Evolutionary conservation across 1,284 basidiomycete genomes (phyloP), one percentile per base, ranked within the genome.

Genomic region (Cryptococcus hybrid): DNA sequence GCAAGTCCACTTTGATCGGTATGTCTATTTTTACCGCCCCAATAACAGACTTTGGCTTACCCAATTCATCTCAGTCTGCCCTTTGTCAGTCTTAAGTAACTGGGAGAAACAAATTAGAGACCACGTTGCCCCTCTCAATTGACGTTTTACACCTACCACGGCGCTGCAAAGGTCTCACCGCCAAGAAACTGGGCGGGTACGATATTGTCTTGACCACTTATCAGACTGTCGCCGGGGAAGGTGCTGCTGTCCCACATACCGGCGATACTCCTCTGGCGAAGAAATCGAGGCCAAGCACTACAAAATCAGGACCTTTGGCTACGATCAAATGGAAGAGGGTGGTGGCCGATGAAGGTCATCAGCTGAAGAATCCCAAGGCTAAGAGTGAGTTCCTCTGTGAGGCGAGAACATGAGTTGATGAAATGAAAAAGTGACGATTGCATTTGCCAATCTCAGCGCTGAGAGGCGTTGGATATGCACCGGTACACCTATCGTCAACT

Each of bases 191-290:
- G 12, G 78, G 81, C 57, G 80, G 83, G 58, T 86, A 85, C 67
- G 92, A 95, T 67, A 80, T 93, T 7, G 86, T 95, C n/a, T 85
- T 95, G 56, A 92, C 91, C 0, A 95, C 92, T 0, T 95, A 94
- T 73, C 88, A 91, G 65, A 86, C 84, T 3, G 81, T 78, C 5
- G 65, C 68, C 0, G 59, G 60, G 4, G 73, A 74, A 45, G 47
- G 47, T 24, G 54, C 39, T 2, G 36, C 42, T 7, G 47, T 47
- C 24, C 45, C 61, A n/a, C 64, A 48, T 7, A 37, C 18, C 12
- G 24, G 44, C 2, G 46, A 35, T 13, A 2, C 57, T 7, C n/a
- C n/a, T 3, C 50, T 56, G 48, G 57, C 12, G 8, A 61, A 61
- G 39, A 64, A 63, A 12, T 8, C 24, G 5, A 63, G 65, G 43